Conservation (phyloP, 169 alveolate genomes). For the Cryptosporidium xiaoi region DNA sequence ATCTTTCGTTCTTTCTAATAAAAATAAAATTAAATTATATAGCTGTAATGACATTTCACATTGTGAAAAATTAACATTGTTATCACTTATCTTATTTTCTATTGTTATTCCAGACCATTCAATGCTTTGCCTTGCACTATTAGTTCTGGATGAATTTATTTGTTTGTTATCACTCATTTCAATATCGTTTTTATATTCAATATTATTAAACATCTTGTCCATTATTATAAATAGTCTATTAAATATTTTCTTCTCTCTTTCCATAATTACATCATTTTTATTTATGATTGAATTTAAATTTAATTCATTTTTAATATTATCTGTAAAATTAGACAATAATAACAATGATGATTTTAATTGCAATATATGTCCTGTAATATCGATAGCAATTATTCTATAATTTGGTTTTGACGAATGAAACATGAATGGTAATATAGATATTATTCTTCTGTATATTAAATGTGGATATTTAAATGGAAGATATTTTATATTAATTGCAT, state of each 20-base stretch:
- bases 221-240: background rate
- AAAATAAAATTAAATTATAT: conserved; percentile 11
- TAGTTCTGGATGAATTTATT: conserved; percentile 28
- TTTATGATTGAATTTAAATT: background rate
- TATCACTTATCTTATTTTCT: background rate
- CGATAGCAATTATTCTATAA: conserved; percentile 58
- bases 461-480: conserved; percentile 62
- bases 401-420: conserved; percentile 51
- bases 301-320: background rate
- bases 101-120: conserved; percentile 70
- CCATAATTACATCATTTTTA: background rate
- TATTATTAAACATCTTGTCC: background rate
- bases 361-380: conserved; percentile 29
- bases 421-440: conserved; percentile 50
- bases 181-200: background rate
- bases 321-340: conserved; percentile 12
- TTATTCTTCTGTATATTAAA: conserved; percentile 46
- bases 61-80: conserved; percentile 18
- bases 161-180: conserved; percentile 1
- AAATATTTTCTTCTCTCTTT: conserved; percentile 19
- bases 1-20: conserved; percentile 43
- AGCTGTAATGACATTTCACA: conserved; percentile 61
- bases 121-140: conserved; percentile 74
- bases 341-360: conserved; percentile 37
- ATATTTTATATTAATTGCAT: background rate